A percentile compares a stretch with the other conserved stretches of the same genome.
These are phyloP conservation scores for Cercophora samala DNA, from an alignment of 495 filamentous ascomycete genomes.

Conservation along the genomic window DNA sequence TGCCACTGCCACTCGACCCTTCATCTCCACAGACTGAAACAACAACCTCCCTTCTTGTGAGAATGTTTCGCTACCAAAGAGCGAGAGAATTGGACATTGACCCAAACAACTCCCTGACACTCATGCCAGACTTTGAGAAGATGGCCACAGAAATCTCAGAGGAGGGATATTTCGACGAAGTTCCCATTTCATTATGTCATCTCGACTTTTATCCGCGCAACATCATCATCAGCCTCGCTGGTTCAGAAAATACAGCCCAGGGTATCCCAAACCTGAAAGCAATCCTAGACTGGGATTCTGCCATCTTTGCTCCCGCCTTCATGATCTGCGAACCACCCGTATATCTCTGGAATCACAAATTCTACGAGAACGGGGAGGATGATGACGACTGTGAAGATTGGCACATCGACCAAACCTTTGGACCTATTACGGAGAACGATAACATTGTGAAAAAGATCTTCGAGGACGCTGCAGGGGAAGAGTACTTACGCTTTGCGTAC, in stretches of 20 bases:
- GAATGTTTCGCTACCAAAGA: no score
- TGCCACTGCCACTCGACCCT: no score
- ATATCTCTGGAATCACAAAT: conserved; percentile 8
- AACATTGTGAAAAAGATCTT: conserved; percentile 8
- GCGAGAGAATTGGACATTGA: not conserved
- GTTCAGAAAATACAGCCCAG: no score
- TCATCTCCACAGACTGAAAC: no score
- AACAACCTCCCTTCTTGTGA: no score
- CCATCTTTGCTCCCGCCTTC: conserved; percentile 11
- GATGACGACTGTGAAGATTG: not conserved
- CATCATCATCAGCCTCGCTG: conserved; percentile 4
- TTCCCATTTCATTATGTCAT: conserved; percentile 2
- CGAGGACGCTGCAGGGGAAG: conserved; percentile 2
- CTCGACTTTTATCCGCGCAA: conserved; percentile 12
- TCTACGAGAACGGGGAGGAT: not conserved
- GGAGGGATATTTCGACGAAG: not conserved
- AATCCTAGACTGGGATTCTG: conserved; percentile 11
- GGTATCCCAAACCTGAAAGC: not conserved
- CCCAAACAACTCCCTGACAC: not conserved
- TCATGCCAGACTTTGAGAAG: not conserved
- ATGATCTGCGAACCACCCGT: conserved; percentile 5
- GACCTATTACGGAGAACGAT: not conserved
- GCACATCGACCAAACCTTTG: not conserved
- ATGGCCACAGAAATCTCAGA: conserved; percentile 5
- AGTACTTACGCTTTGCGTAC: conserved; percentile 9